phyloP scores from a whole-genome alignment of 78 protist species.

The Dictyostelium brefeldianum region DNA sequence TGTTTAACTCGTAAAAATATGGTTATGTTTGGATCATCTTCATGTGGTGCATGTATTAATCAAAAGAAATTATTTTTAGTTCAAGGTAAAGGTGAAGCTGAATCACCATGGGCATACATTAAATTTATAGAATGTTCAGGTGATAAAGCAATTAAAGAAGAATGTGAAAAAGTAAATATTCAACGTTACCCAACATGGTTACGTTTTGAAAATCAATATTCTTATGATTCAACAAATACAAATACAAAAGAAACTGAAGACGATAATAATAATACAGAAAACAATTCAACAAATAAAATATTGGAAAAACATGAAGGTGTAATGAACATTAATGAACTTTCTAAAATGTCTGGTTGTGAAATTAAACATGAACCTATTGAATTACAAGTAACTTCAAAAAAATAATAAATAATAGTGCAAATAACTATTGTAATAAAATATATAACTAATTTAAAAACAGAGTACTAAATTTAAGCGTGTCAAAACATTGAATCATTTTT shows the following conservation, averaged over 20 bases:
- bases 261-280: neutral
- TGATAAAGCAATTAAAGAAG: neutral
- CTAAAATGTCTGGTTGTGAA: slow-evolving; percentile 67
- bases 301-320: slow-evolving; percentile 56
- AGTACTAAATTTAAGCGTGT: too few species aligned
- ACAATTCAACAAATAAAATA: too few species aligned
- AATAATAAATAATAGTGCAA: too few species aligned
- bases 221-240: neutral
- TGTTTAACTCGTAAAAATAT: slow-evolving; percentile 39
- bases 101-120: slow-evolving; percentile 43
- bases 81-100: neutral
- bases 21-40: slow-evolving; percentile 53
- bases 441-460: too few species aligned
- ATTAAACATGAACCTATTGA: neutral
- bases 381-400: too few species aligned
- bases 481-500: too few species aligned
- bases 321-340: slow-evolving; percentile 6
- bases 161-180: slow-evolving; percentile 16
- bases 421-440: too few species aligned
- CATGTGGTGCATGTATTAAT: slow-evolving; percentile 45
- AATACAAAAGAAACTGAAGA: neutral
- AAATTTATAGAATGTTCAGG: slow-evolving; percentile 49
- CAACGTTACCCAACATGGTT: slow-evolving; percentile 68
- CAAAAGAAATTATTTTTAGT: slow-evolving; percentile 39
- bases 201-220: neutral